Evolutionary conservation across 768 basidiomycete species (phyloP).

Genomic region (Hemileccinum rubropunctum): DNA sequence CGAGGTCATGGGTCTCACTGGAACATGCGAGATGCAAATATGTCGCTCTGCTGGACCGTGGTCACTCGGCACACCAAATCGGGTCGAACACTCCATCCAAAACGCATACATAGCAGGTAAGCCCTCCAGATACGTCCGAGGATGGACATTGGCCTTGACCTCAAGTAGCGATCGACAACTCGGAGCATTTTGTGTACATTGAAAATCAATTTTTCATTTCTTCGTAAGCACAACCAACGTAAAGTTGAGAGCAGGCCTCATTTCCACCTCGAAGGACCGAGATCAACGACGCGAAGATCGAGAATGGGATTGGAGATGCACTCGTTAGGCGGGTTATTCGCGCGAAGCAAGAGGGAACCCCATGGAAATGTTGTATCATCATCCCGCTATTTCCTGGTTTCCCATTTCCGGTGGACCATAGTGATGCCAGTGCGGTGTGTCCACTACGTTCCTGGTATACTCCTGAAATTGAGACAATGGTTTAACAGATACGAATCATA

Average conservation of each 20-base stretch:
- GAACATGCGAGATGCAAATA: slow-evolving; percentile 96
- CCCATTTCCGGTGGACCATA: slow-evolving; percentile 87
- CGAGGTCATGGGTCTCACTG: slow-evolving; percentile 75
- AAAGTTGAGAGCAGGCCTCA: background rate
- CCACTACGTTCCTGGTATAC: background rate
- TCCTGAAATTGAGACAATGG: background rate
- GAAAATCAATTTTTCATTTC: slow-evolving; percentile 94
- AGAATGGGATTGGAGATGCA: slow-evolving; percentile 94
- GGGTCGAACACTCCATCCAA: slow-evolving; percentile 89
- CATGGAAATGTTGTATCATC: slow-evolving; percentile 91
- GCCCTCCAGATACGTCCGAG: slow-evolving; percentile 1
- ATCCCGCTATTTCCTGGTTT: slow-evolving; percentile 94
- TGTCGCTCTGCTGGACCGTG: slow-evolving; percentile 94
- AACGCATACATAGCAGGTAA: slow-evolving; percentile 89
- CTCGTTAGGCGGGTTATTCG: slow-evolving; percentile 87
- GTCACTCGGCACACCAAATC: slow-evolving; percentile 89
- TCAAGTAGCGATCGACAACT: slow-evolving; percentile 76
- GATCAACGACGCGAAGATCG: slow-evolving; percentile 80
- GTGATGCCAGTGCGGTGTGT: slow-evolving; percentile 87
- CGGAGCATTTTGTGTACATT: slow-evolving; percentile 98
- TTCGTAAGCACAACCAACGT: slow-evolving; percentile 51
- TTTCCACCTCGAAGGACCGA: slow-evolving; percentile 55
- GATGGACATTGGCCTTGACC: background rate
- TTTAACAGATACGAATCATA: slow-evolving; percentile 80
- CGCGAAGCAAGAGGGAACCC: slow-evolving; percentile 75